Percentiles rank a stretch among this genome's conserved stretches.
Conservation (phyloP, 768 basidiomycete genomes). For the Russula emetica region DNA sequence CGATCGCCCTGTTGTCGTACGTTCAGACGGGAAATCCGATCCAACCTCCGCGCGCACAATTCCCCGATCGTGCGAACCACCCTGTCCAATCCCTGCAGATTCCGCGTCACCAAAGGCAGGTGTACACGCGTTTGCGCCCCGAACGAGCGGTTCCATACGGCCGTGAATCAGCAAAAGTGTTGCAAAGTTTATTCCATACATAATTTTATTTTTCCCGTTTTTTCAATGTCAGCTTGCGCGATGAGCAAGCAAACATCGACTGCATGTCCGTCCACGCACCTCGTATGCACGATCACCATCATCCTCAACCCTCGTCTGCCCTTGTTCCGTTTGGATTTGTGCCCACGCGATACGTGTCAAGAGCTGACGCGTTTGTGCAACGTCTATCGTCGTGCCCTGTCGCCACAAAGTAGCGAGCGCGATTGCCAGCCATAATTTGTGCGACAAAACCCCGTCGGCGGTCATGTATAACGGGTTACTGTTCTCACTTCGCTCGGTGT, state of each 20-base stretch:
- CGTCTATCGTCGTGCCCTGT: slow-evolving; percentile 8
- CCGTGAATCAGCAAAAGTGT: slow-evolving; percentile 6
- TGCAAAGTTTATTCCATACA: not conserved
- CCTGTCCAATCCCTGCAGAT: slow-evolving; percentile 19
- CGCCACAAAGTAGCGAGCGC: slow-evolving; percentile 14
- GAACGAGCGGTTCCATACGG: slow-evolving; percentile 12
- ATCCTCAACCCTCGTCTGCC: slow-evolving; percentile 2
- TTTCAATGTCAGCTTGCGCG: slow-evolving; percentile 15
- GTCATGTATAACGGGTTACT: slow-evolving; percentile 21
- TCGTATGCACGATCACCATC: slow-evolving; percentile 8
- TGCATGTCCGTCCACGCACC: slow-evolving; percentile 7
- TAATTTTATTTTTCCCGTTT: slow-evolving; percentile 14
- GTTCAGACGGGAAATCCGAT: slow-evolving; percentile 24
- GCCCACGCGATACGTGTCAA: slow-evolving; percentile 9
- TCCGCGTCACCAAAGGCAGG: slow-evolving; percentile 18
- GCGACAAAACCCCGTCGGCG: slow-evolving; percentile 27
- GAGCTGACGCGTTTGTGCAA: not conserved
- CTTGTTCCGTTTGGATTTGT: slow-evolving; percentile 21
- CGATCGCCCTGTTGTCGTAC: slow-evolving; percentile 13
- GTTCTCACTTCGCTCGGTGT: slow-evolving; percentile 10
- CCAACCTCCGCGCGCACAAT: slow-evolving; percentile 22
- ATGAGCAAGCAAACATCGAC: slow-evolving; percentile 5
- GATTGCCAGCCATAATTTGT: slow-evolving; percentile 23
- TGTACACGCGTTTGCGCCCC: slow-evolving; percentile 20
- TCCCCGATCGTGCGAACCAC: slow-evolving; percentile 22